Conservation (phyloP, 441 rosid species). For the Populus hybrid region DNA sequence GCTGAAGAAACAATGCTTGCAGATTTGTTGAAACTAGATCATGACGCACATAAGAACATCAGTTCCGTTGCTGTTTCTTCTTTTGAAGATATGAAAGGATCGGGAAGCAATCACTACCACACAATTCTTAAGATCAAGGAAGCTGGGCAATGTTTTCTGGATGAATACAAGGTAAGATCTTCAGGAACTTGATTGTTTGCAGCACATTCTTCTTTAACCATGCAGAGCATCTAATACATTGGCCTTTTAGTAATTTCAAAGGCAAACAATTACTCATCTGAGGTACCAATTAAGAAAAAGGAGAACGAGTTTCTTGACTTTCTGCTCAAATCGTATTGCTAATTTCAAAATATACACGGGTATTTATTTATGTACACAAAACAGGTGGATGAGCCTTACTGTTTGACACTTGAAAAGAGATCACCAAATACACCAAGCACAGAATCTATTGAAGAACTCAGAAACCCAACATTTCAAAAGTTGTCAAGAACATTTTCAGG, state of each 20-base stretch:
- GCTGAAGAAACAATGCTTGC: conserved; percentile 9
- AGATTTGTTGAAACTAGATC: conserved; percentile 76
- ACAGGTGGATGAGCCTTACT: conserved; percentile 65
- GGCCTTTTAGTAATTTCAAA: neutral
- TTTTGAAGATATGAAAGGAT: conserved; percentile 52
- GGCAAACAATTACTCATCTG: neutral
- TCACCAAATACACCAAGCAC: conserved; percentile 48
- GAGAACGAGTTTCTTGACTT: neutral
- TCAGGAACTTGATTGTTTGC: neutral
- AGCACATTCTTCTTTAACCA: neutral
- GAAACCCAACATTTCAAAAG: conserved; percentile 18
- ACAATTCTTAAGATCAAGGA: conserved; percentile 56
- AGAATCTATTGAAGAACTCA: conserved; percentile 57
- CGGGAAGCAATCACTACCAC: conserved; percentile 63
- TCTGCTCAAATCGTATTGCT: neutral
- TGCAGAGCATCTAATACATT: neutral
- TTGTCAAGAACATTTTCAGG: neutral
- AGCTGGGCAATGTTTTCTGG: conserved; percentile 69
- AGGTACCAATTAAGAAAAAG: neutral
- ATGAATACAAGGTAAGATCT: conserved; percentile 55
- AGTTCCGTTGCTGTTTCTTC: conserved; percentile 61
- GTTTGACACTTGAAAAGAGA: conserved; percentile 70
- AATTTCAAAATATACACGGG: neutral
- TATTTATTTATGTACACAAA: neutral
- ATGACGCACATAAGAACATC: conserved; percentile 53